Evolutionary conservation across 2,329 filamentous ascomycete genomes (phyloP).

Genomic region (Fusarium stilboides): DNA sequence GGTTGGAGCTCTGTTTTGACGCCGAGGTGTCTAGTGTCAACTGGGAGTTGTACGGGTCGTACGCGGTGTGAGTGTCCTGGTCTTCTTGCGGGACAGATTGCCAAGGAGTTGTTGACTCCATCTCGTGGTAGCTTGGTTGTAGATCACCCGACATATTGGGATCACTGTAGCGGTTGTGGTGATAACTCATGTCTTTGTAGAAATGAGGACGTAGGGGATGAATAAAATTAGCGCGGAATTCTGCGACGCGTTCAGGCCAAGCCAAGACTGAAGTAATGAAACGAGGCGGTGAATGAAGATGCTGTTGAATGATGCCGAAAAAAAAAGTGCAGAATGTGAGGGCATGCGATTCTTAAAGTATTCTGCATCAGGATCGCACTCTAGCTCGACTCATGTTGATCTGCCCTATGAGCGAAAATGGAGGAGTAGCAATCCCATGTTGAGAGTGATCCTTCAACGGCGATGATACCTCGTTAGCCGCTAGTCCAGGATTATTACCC

Average conservation of each 20-base stretch:
- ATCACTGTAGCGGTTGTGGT: slow-evolving; percentile 18
- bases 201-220: not conserved
- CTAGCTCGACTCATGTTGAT: slow-evolving; percentile 14
- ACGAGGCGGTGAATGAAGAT: not conserved
- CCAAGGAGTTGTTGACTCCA: slow-evolving; percentile 23
- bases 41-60: slow-evolving; percentile 22
- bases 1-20: not conserved
- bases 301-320: not conserved
- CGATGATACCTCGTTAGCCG: not conserved
- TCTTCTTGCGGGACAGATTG: slow-evolving; percentile 21
- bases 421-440: not conserved
- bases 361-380: slow-evolving; percentile 3
- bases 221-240: not conserved
- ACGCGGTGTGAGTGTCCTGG: slow-evolving; percentile 1
- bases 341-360: not conserved
- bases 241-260: too few relatives aligned
- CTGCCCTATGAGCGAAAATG: slow-evolving; percentile 13
- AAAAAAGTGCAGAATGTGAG: not conserved
- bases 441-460: slow-evolving; percentile 3
- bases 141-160: slow-evolving; percentile 8
- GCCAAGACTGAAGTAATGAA: not conserved
- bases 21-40: not conserved
- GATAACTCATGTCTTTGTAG: slow-evolving; percentile 12
- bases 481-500: too few relatives aligned
- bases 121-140: slow-evolving; percentile 23